phyloP scores from a whole-genome alignment of 2,329 filamentous ascomycete genomes.

The Sarocladium brachiariae region DNA sequence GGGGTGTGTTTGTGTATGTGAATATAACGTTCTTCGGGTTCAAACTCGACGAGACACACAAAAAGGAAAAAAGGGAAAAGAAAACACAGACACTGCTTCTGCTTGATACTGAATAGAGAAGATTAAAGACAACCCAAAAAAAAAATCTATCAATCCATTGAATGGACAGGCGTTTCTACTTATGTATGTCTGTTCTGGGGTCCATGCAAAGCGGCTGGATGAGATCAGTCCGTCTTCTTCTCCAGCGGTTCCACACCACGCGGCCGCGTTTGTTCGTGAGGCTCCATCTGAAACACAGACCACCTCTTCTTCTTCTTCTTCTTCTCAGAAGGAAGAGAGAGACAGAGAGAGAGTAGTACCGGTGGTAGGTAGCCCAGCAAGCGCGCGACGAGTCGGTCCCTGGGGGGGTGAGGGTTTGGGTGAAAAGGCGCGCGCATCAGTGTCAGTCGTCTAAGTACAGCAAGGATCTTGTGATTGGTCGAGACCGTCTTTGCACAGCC shows the following conservation, averaged over 20 bases:
- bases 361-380: no score
- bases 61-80: constrained; percentile 3
- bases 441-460: constrained; percentile 6
- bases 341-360: no score
- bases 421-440: constrained; percentile 4
- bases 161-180: constrained; percentile 9
- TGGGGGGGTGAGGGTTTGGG: background rate
- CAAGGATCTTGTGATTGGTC: background rate
- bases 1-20: background rate
- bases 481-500: background rate
- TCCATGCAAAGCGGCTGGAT: background rate
- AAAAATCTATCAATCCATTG: no score
- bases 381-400: background rate
- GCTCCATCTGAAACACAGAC: constrained; percentile 6
- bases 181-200: constrained; percentile 1
- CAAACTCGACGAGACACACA: background rate
- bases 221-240: background rate
- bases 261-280: constrained; percentile 2
- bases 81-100: background rate
- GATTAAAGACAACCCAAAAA: no score
- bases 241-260: constrained; percentile 1
- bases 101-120: background rate
- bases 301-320: background rate
- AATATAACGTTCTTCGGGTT: no score
- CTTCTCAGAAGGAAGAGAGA: no score